Evolutionary conservation across 306 rosid genomes (phyloP), one percentile per base, ranked within the genome.

Genomic region (Oemleria cerasiformis): DNA sequence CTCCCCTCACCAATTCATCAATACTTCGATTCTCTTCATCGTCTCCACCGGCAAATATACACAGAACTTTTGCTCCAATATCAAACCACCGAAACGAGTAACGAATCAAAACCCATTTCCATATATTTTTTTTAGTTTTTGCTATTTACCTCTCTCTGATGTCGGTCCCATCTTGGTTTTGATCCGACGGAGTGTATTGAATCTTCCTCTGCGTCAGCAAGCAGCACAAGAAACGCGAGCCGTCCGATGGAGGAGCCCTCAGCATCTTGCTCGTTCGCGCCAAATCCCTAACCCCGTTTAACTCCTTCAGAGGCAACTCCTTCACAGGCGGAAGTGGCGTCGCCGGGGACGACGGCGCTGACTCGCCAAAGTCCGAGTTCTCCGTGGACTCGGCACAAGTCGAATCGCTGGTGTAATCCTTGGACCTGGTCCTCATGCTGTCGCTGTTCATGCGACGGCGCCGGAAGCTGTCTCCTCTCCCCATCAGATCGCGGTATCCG

Each of bases 401-500:
- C 2, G 92, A 86, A 4, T 81, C 92, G 9, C 77, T 50, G 3
- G 84, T 80, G 73, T 75, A 73, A 41, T 86, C 90, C 7, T 78
- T 77, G 41, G 87, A 83, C 4, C 34, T 84, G 42, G 25, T 53
- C 8, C 42, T 75, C 71, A 67, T 69, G 9, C 54, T 71, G 9
- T 56, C 65, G 36, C 51, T 43, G 17, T 34, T n/a, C 21, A 45
- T 68, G 17, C 81, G 62, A 20, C 60, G 75, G 43, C 77, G 78
- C 0, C 54, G 57, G 25, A 72, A 69, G 50, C 82, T 80, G 73
- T 78, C 85, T 3, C 86, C 90, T 85, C 84, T 87, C 50, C 86
- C 90, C 94, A 88, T 85, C 59, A 90, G 83, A 49, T 93, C 97
- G 8, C 82, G 92, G 72, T 73, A 91, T 0, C 90, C 93, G 2